phyloP scores from a whole-genome alignment of 2,329 filamentous ascomycete species.

The Cladosporium colombiae region DNA sequence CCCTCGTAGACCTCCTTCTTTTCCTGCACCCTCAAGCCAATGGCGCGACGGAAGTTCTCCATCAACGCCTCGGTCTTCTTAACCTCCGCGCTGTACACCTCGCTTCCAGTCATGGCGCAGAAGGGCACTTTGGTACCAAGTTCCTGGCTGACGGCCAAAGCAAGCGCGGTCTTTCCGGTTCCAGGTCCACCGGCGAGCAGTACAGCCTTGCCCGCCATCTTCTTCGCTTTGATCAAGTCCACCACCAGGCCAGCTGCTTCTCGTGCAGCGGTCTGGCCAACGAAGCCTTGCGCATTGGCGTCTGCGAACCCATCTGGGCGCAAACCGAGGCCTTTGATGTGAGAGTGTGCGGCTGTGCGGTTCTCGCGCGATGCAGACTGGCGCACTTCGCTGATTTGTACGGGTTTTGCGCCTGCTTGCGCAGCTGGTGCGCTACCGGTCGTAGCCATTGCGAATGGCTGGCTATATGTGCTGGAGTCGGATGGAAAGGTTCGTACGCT shows the following conservation, averaged over 20 bases:
- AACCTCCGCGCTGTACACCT: conserved; percentile 96
- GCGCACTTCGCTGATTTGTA: conserved; percentile 40
- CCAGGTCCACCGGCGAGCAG: conserved; percentile 91
- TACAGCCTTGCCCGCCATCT: conserved; percentile 95
- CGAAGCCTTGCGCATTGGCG: conserved; percentile 76
- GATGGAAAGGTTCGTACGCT: background rate
- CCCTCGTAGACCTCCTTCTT: conserved; percentile 99
- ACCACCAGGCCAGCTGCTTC: conserved; percentile 97
- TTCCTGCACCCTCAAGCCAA: conserved; percentile 94
- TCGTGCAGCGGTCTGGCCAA: conserved; percentile 83
- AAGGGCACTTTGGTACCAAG: conserved; percentile 98
- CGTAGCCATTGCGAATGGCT: conserved; percentile 27
- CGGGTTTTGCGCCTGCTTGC: conserved; percentile 33
- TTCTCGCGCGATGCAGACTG: conserved; percentile 67
- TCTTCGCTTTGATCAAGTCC: conserved; percentile 92
- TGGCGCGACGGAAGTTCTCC: conserved; percentile 98
- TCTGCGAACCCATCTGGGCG: conserved; percentile 84
- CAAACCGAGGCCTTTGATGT: conserved; percentile 93
- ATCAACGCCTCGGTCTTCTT: conserved; percentile 99
- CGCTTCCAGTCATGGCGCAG: conserved; percentile 95
- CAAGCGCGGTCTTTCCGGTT: conserved; percentile 95
- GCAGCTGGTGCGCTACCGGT: conserved; percentile 30
- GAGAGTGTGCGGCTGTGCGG: conserved; percentile 92
- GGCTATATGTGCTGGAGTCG: background rate
- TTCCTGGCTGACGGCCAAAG: conserved; percentile 93